These are phyloP conservation scores for Psilocybe tampanensis DNA, from an alignment of 768 basidiomycete genomes.

Conservation along the genomic window DNA sequence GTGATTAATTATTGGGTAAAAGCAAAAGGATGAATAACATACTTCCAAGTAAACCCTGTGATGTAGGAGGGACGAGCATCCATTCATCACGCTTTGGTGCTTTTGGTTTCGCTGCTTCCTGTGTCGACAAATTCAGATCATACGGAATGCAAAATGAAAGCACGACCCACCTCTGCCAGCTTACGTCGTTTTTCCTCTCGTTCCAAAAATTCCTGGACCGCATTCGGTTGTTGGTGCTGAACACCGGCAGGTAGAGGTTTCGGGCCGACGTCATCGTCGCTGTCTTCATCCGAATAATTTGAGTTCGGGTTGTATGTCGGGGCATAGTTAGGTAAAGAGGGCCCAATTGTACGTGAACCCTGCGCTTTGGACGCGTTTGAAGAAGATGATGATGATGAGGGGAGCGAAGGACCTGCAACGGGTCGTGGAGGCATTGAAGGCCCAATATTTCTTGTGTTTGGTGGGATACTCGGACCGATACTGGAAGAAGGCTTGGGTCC, in stretches of 20 bases:
- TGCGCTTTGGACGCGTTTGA: conserved; percentile 26
- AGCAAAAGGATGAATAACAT: conserved; percentile 28
- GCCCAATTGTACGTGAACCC: conserved; percentile 47
- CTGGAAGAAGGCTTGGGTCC: conserved; percentile 49
- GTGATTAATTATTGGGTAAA: background rate
- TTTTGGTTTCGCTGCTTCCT: conserved; percentile 83
- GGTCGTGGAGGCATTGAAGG: conserved; percentile 1
- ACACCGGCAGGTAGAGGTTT: conserved; percentile 62
- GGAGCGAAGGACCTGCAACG: conserved; percentile 18
- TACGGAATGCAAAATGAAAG: background rate
- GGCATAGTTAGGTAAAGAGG: conserved; percentile 49
- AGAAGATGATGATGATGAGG: conserved; percentile 15
- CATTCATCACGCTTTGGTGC: conserved; percentile 87
- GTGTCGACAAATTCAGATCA: background rate
- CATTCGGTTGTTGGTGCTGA: conserved; percentile 51
- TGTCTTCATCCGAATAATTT: conserved; percentile 38
- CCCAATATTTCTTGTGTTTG: background rate
- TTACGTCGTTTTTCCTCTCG: conserved; percentile 78
- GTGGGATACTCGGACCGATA: conserved; percentile 16
- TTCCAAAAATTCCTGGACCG: conserved; percentile 82
- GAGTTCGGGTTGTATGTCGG: conserved; percentile 33
- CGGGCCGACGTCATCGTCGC: conserved; percentile 79
- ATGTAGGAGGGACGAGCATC: conserved; percentile 95
- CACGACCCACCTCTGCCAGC: conserved; percentile 56
- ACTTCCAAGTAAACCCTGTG: conserved; percentile 80